phyloP scores from a whole-genome alignment of 306 rosid species.

The Inga oerstediana region DNA sequence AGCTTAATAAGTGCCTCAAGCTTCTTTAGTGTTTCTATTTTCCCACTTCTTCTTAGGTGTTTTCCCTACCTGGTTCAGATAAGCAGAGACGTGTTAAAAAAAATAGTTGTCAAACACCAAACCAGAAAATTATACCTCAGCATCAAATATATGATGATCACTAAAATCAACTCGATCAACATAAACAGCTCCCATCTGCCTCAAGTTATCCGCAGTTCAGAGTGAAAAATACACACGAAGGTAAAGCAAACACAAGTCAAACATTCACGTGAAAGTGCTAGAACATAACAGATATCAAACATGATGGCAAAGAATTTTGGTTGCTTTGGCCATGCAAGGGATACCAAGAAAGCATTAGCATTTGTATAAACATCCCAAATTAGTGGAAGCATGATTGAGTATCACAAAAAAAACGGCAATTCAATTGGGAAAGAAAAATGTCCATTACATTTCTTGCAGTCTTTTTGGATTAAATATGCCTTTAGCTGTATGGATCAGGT shows the following conservation, averaged over 20 bases:
- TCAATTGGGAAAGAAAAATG: not conserved
- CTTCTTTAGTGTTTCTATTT: not conserved
- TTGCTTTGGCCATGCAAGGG: not conserved
- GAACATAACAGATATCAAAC: not conserved
- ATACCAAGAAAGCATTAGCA: not conserved
- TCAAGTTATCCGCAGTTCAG: constrained; percentile 42
- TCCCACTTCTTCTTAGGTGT: not conserved
- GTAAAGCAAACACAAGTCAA: constrained; percentile 17
- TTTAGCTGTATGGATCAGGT: not conserved
- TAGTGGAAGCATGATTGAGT: not conserved
- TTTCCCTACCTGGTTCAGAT: not conserved
- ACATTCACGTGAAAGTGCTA: not conserved
- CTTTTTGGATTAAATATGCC: not conserved
- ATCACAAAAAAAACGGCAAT: not conserved
- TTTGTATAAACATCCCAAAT: not conserved
- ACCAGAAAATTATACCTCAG: constrained; percentile 50
- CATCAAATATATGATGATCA: constrained; percentile 75
- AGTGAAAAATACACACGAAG: constrained; percentile 26
- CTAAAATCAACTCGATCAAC: constrained; percentile 79
- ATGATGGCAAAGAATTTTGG: constrained; percentile 20
- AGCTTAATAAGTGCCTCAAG: not conserved
- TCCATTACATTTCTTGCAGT: constrained; percentile 8
- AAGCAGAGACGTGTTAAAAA: not conserved
- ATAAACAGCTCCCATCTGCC: constrained; percentile 72
- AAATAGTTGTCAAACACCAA: constrained; percentile 10